Base-by-base conservation (phyloP, 2,329 filamentous ascomycete genomes). In the Penicillium sp. region DNA sequence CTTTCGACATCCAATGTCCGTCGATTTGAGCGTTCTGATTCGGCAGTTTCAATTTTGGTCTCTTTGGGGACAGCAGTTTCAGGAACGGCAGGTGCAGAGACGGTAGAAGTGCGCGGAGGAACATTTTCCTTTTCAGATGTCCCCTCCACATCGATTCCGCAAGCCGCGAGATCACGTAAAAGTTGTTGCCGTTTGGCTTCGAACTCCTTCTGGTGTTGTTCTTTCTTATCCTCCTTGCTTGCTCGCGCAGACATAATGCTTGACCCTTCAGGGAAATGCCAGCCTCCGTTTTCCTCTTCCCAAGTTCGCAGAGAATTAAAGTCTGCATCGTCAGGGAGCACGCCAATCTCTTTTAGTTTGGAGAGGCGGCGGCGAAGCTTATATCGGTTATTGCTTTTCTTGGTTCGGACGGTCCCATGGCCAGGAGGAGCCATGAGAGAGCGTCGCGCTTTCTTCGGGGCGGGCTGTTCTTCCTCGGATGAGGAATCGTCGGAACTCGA, bases 1-100 rank as follows among this genome's bases (percentile, higher is more conserved):
- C 88, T 87, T 16, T 81, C 83, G 29, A 91, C 55, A 66, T 88
- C 82, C 33, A 87, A 71, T 19, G 75, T 75, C 46, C 78, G 76
- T 55, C 77, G 75, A 37, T 68, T 72, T 13, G 67, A 53, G 33
- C 61, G 35, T 47, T 66, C 62, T 33, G 56, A 39, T 26, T 56
- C 62, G 8, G 50, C 44, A 26, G 63, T 54, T 26, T 57, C 58
- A n/a, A 26, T 49, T 9, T 56, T 58, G 23, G 43, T 19, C 25
- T 66, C 59, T 45, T 58, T 50, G 5, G 52, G 16, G 14, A 62
- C 47, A 14, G 55, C 29, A 16, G 54, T 29, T n/a, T 65, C 57
- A 42, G 39, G 39, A 19, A 42, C 19, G n/a, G 39, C 39, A 42
- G 39, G 19, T 10, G 39, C 39, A 33, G 58, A 62, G 33, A 47